A percentile compares a stretch with the other conserved stretches of the same genome.
phyloP scores from a whole-genome alignment of 805 yeast genomes.

The Candida coleopterorum region DNA sequence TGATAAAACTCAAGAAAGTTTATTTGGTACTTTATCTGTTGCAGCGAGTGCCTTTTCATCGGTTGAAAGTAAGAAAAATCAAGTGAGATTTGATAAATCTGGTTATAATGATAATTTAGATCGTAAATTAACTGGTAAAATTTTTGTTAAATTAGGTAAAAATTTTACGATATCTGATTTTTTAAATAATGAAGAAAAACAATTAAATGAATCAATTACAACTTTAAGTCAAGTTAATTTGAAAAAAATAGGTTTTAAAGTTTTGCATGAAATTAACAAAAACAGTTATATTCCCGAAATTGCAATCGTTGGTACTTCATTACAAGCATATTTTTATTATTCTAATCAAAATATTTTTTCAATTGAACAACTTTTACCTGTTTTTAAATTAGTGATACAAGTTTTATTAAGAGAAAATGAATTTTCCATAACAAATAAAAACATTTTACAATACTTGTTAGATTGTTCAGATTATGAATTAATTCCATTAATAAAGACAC shows the following conservation, averaged over 20 bases:
- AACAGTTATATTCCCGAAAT: slow-evolving; percentile 50
- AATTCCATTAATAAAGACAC: slow-evolving; percentile 18
- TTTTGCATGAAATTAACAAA: slow-evolving; percentile 48
- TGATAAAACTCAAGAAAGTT: slow-evolving; percentile 52
- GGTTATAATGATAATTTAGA: slow-evolving; percentile 27
- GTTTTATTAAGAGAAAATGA: slow-evolving; percentile 17
- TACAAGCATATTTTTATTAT: slow-evolving; percentile 30
- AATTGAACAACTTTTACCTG: slow-evolving; percentile 25
- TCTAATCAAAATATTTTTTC: slow-evolving; percentile 11
- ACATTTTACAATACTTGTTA: slow-evolving; percentile 16
- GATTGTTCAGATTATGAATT: slow-evolving; percentile 19
- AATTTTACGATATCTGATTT: slow-evolving; percentile 25
- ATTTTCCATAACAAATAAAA: slow-evolving; percentile 18
- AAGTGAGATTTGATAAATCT: slow-evolving; percentile 11
- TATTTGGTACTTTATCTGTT: slow-evolving; percentile 31
- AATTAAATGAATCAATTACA: slow-evolving; percentile 3
- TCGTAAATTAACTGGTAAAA: slow-evolving; percentile 29
- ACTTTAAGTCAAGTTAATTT: slow-evolving; percentile 22
- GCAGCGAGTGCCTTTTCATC: slow-evolving; percentile 26
- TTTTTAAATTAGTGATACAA: slow-evolving; percentile 21
- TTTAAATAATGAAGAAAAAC: slow-evolving; percentile 13
- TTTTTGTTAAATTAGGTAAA: slow-evolving; percentile 32
- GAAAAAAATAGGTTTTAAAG: slow-evolving; percentile 50
- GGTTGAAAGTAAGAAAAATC: slow-evolving; percentile 8
- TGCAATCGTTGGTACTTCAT: slow-evolving; percentile 46